These are phyloP conservation scores for Aspergillus cavernicola DNA, from an alignment of 495 filamentous ascomycete species.

Conservation along the genomic window DNA sequence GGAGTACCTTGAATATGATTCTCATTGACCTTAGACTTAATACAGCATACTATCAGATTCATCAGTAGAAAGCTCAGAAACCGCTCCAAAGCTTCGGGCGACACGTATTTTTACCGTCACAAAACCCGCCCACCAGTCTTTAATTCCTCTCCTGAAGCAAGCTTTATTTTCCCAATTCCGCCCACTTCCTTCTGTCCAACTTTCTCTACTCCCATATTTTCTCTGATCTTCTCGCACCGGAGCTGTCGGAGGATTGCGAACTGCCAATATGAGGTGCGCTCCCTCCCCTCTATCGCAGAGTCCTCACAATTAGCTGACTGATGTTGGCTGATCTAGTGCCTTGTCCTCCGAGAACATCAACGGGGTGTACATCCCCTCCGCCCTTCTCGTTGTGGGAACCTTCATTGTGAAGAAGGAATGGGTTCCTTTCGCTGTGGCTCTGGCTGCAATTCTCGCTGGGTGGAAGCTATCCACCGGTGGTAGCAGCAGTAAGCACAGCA, in stretches of 20 bases:
- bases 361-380: constrained; percentile 82
- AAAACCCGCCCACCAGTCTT: constrained; percentile 13
- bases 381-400: constrained; percentile 70
- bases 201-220: constrained; percentile 4
- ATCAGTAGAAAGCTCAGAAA: too few relatives aligned
- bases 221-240: not conserved
- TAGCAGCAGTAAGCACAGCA: constrained; percentile 12
- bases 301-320: constrained; percentile 14
- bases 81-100: too few relatives aligned
- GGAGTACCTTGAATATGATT: too few relatives aligned
- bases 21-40: too few relatives aligned
- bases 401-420: constrained; percentile 77
- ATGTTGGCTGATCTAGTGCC: constrained; percentile 21
- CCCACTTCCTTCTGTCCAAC: constrained; percentile 11
- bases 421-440: constrained; percentile 63
- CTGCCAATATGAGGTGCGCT: constrained; percentile 36
- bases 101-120: constrained; percentile 15
- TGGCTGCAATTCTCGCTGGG: constrained; percentile 56
- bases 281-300: not conserved
- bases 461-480: constrained; percentile 55
- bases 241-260: constrained; percentile 17
- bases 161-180: constrained; percentile 14
- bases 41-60: too few relatives aligned
- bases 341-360: constrained; percentile 57
- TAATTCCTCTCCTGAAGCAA: constrained; percentile 17